Percentiles rank a stretch among this genome's conserved stretches.
Evolutionary conservation across 169 alveolate genomes (phyloP).

Genomic region (Plasmodium sp.): DNA sequence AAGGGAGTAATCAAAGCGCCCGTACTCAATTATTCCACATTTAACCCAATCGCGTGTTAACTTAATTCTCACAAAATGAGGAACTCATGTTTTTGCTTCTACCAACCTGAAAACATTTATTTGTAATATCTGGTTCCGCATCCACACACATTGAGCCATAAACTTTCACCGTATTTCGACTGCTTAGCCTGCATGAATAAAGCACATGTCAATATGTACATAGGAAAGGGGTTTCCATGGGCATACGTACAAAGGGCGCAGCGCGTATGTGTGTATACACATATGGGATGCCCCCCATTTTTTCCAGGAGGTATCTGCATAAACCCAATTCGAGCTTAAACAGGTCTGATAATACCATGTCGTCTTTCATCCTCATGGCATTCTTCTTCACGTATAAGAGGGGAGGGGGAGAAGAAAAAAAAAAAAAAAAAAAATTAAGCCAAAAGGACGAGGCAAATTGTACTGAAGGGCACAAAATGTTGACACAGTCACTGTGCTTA

Average conservation of each 20-base stretch:
- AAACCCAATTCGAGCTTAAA: background rate
- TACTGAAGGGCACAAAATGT: background rate
- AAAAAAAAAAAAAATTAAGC: background rate
- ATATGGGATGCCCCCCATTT: background rate
- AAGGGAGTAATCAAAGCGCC: background rate
- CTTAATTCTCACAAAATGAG: background rate
- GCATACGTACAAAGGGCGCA: background rate
- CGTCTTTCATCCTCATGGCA: background rate
- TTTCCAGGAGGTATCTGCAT: background rate
- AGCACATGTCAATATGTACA: background rate
- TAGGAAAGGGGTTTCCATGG: background rate
- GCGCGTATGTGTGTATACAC: background rate
- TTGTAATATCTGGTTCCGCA: constrained; percentile 71
- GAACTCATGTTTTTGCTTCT: background rate
- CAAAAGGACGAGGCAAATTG: background rate
- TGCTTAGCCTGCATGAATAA: constrained; percentile 17
- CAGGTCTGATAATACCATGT: constrained; percentile 3
- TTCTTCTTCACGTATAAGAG: constrained; percentile 8
- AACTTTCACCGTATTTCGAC: constrained; percentile 20
- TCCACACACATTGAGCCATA: constrained; percentile 72
- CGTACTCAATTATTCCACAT: background rate
- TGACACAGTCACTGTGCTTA: background rate
- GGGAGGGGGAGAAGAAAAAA: background rate
- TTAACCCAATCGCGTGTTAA: background rate
- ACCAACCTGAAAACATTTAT: background rate